Percentiles rank a stretch among this genome's conserved stretches.
Evolutionary conservation across 2,329 filamentous ascomycete species (phyloP).

Genomic region (Clonostachys rosea): DNA sequence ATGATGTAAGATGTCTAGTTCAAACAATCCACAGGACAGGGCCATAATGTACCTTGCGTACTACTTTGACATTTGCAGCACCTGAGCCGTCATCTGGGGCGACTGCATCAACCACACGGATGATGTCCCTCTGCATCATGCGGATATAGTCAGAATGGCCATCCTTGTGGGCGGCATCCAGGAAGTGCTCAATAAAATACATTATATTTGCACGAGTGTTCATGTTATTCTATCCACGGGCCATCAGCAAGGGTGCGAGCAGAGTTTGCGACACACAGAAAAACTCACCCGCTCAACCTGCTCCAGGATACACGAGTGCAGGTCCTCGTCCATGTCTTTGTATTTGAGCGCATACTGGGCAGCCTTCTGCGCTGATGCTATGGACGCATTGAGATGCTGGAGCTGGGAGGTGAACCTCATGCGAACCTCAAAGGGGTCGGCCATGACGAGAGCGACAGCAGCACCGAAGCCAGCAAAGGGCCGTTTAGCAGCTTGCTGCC

Average conservation of each 20-base stretch:
- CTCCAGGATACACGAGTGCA: conserved; percentile 96
- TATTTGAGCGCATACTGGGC: conserved; percentile 94
- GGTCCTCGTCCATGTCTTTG: conserved; percentile 90
- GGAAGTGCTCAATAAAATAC: conserved; percentile 96
- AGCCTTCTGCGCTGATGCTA: conserved; percentile 84
- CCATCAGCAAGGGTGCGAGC: conserved; percentile 1
- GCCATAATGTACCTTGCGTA: conserved; percentile 61
- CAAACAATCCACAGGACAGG: too few relatives aligned
- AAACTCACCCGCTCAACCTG: conserved; percentile 74
- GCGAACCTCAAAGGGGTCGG: conserved; percentile 94
- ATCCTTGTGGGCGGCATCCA: conserved; percentile 77
- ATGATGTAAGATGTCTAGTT: conserved; percentile 1
- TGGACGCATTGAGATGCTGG: conserved; percentile 85
- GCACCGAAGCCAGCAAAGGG: neutral
- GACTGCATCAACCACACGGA: conserved; percentile 87
- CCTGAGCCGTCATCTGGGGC: conserved; percentile 82
- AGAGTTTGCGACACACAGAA: neutral
- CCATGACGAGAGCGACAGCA: conserved; percentile 30
- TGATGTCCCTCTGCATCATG: conserved; percentile 93
- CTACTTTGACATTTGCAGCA: conserved; percentile 90
- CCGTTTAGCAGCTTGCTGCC: too few relatives aligned
- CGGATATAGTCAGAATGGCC: conserved; percentile 77
- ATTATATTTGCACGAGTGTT: conserved; percentile 98
- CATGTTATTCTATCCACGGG: conserved; percentile 69
- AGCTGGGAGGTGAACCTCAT: conserved; percentile 93